Evolutionary conservation across 2,329 filamentous ascomycete genomes (phyloP).

Genomic region (Pseudogymnoascus verrucosus): DNA sequence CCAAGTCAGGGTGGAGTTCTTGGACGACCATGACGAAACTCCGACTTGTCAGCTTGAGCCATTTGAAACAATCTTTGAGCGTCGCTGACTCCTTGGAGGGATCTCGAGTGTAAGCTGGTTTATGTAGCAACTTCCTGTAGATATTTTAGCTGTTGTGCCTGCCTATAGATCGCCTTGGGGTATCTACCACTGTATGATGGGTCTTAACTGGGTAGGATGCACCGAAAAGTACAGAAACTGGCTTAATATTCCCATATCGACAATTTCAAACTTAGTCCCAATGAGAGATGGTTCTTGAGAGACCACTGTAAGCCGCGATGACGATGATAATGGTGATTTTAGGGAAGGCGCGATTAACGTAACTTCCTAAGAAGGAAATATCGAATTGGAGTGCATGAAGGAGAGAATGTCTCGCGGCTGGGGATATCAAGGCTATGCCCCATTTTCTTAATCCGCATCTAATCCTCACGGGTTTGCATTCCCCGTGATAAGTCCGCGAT

Average conservation of each 20-base stretch:
- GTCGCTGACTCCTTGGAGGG: conserved; percentile 64
- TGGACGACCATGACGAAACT: conserved; percentile 92
- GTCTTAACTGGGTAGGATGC: conserved; percentile 70
- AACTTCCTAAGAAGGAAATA: neutral
- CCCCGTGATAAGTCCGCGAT: no score
- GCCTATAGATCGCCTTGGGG: no score
- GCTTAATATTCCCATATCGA: conserved; percentile 44
- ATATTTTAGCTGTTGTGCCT: neutral
- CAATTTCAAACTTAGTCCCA: neutral
- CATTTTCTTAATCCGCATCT: neutral
- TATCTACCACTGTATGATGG: conserved; percentile 80
- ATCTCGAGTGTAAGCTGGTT: conserved; percentile 80
- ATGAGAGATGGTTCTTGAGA: neutral
- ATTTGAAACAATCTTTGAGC: conserved; percentile 76
- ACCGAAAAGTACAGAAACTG: conserved; percentile 62
- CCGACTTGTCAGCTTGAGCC: conserved; percentile 79
- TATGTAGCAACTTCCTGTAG: conserved; percentile 89
- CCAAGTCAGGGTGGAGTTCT: conserved; percentile 88
- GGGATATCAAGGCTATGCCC: neutral
- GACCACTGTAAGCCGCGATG: neutral
- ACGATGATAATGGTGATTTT: neutral
- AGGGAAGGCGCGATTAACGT: neutral
- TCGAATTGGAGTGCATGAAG: neutral
- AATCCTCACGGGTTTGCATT: neutral
- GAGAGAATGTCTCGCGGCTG: neutral